Conservation (phyloP, 805 yeast species). For the Kregervanrija pseudodelftensis region DNA sequence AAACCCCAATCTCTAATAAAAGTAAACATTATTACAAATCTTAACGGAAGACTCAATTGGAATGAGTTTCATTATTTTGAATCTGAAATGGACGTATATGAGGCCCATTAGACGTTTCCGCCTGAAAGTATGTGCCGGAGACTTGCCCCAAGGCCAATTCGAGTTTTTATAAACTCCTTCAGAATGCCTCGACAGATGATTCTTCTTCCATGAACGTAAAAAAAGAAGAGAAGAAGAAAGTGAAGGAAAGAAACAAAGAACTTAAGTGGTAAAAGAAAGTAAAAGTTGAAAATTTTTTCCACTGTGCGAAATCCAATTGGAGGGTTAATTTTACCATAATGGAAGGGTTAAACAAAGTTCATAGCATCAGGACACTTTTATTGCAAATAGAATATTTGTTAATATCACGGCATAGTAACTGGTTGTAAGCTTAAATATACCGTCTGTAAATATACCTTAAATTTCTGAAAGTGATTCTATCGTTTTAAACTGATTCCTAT, state of each 20-base stretch:
- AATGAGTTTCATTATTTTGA: not conserved
- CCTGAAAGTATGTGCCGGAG: slow-evolving; percentile 22
- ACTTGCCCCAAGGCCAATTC: slow-evolving; percentile 21
- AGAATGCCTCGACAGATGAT: slow-evolving; percentile 21
- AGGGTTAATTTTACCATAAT: not conserved
- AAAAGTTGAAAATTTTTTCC: not conserved
- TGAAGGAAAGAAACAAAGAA: slow-evolving; percentile 2
- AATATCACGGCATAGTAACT: no score
- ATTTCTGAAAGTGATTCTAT: no score
- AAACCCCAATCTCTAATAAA: not conserved
- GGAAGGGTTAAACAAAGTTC: not conserved
- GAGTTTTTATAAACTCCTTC: slow-evolving; percentile 8
- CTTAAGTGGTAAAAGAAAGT: not conserved
- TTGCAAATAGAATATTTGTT: no score
- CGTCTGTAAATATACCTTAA: no score
- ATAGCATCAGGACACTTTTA: no score
- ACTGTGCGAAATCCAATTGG: not conserved
- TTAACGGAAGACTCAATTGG: not conserved
- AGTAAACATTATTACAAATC: no score
- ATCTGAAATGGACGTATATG: not conserved
- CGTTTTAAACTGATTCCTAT: no score
- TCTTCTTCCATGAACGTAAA: slow-evolving; percentile 13
- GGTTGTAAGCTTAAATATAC: no score
- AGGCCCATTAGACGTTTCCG: slow-evolving; percentile 20
- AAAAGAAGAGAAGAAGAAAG: not conserved